phyloP scores from a whole-genome alignment of 2,329 filamentous ascomycete species.

The Exophiala aquamarina region DNA sequence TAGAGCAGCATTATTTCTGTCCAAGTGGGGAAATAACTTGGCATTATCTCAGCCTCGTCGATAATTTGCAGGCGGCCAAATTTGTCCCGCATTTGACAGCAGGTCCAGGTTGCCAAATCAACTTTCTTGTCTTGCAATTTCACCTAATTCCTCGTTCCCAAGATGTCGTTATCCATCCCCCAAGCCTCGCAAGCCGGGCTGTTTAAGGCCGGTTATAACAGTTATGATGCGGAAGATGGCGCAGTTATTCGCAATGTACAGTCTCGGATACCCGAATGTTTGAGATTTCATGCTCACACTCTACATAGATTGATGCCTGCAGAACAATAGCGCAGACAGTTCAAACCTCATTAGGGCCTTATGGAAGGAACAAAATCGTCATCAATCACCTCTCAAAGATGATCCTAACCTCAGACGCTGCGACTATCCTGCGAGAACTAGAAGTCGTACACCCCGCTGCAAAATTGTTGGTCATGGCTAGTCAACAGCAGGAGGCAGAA shows the following conservation, averaged over 20 bases:
- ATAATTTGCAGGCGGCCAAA: no score
- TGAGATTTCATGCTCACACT: constrained; percentile 5
- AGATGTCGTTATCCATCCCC: constrained; percentile 95
- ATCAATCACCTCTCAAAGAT: constrained; percentile 99
- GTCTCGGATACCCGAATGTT: not conserved
- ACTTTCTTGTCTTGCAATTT: no score
- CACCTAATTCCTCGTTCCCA: no score
- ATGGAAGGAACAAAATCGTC: constrained; percentile 98
- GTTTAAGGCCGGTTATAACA: constrained; percentile 96
- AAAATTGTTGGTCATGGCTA: constrained; percentile 97
- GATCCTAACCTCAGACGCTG: constrained; percentile 97
- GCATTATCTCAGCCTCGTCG: no score
- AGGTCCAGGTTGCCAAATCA: no score
- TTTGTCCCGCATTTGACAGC: no score
- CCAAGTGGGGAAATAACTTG: no score
- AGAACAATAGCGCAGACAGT: constrained; percentile 93
- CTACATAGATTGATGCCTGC: constrained; percentile 78
- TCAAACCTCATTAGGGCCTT: constrained; percentile 93
- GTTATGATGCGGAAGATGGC: constrained; percentile 98
- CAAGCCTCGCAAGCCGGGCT: constrained; percentile 88
- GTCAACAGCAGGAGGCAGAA: constrained; percentile 97
- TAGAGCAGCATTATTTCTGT: no score
- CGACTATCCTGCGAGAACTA: constrained; percentile 94
- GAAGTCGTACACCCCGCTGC: constrained; percentile 98
- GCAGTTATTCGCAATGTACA: constrained; percentile 81